Conservation (phyloP, 2,329 filamentous ascomycete species). For the Neurospora crassa region DNA sequence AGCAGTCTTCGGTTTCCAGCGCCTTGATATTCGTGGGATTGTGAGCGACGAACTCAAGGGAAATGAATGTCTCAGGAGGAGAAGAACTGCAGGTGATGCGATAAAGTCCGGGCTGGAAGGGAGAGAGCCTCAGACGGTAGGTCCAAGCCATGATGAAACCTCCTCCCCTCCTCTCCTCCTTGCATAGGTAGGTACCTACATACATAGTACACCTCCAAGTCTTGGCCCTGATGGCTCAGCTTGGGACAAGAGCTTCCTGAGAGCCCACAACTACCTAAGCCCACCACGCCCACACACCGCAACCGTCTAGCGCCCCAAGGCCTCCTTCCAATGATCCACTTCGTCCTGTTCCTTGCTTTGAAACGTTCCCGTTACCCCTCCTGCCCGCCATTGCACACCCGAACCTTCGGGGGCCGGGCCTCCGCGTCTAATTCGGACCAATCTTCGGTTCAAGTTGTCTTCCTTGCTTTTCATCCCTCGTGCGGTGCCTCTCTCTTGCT, state of each 20-base stretch:
- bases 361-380: not conserved
- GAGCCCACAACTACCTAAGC: not conserved
- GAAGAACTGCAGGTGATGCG: not conserved
- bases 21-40: not conserved
- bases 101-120: not conserved
- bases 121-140: not conserved
- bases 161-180: not conserved
- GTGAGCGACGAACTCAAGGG: not conserved
- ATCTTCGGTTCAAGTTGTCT: not conserved
- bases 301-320: not conserved
- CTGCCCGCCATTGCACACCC: not conserved
- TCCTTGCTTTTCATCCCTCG: not conserved
- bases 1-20: not conserved
- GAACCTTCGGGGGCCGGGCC: not conserved
- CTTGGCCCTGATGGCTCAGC: not conserved
- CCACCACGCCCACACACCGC: not conserved
- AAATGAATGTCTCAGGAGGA: not conserved
- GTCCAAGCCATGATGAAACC: not conserved
- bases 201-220: not conserved
- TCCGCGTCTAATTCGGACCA: not conserved
- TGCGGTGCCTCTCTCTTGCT: not conserved
- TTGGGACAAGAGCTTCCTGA: not conserved
- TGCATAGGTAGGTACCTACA: not conserved
- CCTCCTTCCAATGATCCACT: not conserved
- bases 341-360: not conserved